Conservation (phyloP, 164 flowering plant species). For the Magnolia sinica region DNA sequence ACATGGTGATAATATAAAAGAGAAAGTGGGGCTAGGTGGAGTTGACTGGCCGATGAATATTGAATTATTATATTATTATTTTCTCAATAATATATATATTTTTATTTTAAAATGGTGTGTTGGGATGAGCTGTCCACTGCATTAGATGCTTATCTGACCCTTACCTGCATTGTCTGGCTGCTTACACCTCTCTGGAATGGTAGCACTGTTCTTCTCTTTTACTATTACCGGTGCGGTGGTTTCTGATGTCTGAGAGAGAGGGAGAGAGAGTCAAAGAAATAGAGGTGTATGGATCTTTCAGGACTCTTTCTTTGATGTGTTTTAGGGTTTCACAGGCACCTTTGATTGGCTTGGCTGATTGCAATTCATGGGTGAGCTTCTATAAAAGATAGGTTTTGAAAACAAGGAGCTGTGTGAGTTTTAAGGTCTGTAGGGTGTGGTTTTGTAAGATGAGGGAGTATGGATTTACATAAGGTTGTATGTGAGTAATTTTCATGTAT, state of each 20-base stretch:
- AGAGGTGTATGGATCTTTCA: not conserved
- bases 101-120: conserved; percentile 6
- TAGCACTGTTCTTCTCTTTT: not conserved
- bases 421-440: not conserved
- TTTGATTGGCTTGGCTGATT: too few species aligned
- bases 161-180: conserved; percentile 22
- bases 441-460: not conserved
- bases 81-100: not conserved
- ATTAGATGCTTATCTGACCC: conserved; percentile 28
- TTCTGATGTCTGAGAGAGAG: not conserved
- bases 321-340: too few species aligned
- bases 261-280: not conserved
- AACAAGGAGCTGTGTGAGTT: not conserved
- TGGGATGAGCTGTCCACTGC: conserved; percentile 31
- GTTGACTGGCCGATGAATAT: conserved; percentile 25
- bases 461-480: not conserved
- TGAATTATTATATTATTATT: conserved; percentile 5
- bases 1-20: not conserved
- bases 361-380: not conserved
- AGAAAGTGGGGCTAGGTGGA: conserved; percentile 26
- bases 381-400: not conserved
- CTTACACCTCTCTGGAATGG: not conserved
- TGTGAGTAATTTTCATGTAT: not conserved
- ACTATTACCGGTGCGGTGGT: not conserved
- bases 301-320: too few species aligned